phyloP scores from a whole-genome alignment of 2,329 filamentous ascomycete species.

The Talaromyces sp. region DNA sequence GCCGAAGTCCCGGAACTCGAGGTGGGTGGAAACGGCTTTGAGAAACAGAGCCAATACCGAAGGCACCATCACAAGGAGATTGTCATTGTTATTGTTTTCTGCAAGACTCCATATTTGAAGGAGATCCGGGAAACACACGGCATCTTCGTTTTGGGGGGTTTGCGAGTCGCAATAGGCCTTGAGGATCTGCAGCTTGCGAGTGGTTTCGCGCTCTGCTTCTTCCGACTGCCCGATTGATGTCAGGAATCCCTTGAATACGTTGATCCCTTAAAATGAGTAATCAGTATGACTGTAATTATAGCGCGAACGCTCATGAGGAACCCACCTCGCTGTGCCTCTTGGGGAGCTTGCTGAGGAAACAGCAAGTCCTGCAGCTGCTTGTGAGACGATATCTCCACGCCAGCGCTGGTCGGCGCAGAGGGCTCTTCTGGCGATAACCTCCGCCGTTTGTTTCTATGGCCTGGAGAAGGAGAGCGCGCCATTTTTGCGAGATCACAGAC shows the following conservation, averaged over 20 bases:
- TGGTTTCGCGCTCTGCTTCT: conserved; percentile 30
- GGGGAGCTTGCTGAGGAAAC: conserved; percentile 63
- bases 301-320: conserved; percentile 16
- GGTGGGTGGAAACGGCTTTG: conserved; percentile 65
- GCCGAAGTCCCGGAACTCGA: conserved; percentile 71
- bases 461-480: conserved; percentile 28
- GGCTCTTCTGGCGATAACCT: conserved; percentile 26
- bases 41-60: conserved; percentile 77
- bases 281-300: background rate
- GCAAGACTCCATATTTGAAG: conserved; percentile 87
- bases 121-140: conserved; percentile 67
- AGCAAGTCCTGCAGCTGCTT: conserved; percentile 65
- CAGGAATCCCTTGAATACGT: conserved; percentile 41
- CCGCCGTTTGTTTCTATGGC: conserved; percentile 32
- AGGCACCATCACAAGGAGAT: conserved; percentile 71
- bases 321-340: conserved; percentile 57
- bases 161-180: conserved; percentile 49
- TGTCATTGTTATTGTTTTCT: conserved; percentile 71
- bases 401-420: conserved; percentile 4
- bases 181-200: conserved; percentile 37
- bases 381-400: conserved; percentile 38
- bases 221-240: conserved; percentile 31
- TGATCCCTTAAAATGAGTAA: conserved; percentile 27
- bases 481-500: conserved; percentile 15
- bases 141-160: conserved; percentile 47